Percentiles rank a stretch among this genome's conserved stretches.
These are phyloP conservation scores for Pythium brachiatum DNA, from an alignment of 352 stramenopile species.

Conservation along the genomic window DNA sequence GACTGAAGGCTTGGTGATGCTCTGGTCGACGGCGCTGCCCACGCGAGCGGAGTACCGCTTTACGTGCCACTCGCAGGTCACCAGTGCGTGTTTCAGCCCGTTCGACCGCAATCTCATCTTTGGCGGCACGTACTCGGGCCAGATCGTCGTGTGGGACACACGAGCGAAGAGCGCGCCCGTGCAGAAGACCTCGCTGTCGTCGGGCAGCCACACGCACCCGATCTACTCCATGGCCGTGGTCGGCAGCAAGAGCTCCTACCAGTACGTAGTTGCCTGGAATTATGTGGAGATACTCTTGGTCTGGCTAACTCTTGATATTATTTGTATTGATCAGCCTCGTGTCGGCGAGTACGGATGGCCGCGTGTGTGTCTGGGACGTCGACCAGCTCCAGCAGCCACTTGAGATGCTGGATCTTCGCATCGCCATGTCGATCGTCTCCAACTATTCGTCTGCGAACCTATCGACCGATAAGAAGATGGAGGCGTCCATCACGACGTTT, in stretches of 20 bases:
- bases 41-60: conserved; percentile 83
- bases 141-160: conserved; percentile 87
- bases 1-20: conserved; percentile 77
- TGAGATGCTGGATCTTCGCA: conserved; percentile 81
- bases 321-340: conserved; percentile 47
- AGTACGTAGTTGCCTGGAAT: conserved; percentile 39
- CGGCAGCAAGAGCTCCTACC: conserved; percentile 77
- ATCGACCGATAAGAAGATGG: conserved; percentile 81
- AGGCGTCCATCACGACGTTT: conserved; percentile 80
- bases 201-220: conserved; percentile 81
- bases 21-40: conserved; percentile 85
- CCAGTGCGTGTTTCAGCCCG: conserved; percentile 83
- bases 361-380: conserved; percentile 84
- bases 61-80: conserved; percentile 85
- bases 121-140: conserved; percentile 81
- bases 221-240: conserved; percentile 86
- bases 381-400: conserved; percentile 82
- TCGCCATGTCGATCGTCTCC: conserved; percentile 74
- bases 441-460: conserved; percentile 66
- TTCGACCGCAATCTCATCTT: conserved; percentile 87
- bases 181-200: conserved; percentile 80
- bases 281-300: neutral
- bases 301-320: neutral
- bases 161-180: conserved; percentile 77
- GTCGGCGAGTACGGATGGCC: conserved; percentile 82